These are phyloP conservation scores for Straminergon stramineum DNA, from an alignment of 225 moss, liverwort and hornwort species.

Conservation along the genomic window DNA sequence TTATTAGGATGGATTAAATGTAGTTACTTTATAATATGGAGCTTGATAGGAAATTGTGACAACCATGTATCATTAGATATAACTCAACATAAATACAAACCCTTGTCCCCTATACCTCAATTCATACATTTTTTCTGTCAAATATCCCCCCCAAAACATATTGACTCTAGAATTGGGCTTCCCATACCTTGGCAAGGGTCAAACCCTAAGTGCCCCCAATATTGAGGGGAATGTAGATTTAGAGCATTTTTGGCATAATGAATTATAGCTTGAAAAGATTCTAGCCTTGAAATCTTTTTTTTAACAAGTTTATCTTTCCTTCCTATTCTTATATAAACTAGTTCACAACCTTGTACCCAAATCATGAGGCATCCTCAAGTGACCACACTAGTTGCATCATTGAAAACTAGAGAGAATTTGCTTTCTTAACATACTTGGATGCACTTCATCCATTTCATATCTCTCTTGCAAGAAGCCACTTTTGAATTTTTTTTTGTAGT, in stretches of 20 bases:
- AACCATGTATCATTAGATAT: background rate
- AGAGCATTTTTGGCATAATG: background rate
- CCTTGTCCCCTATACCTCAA: fast-evolving
- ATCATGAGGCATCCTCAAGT: background rate
- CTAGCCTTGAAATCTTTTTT: too few species aligned
- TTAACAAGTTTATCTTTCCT: background rate
- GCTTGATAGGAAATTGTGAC: fast-evolving
- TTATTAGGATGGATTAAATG: background rate
- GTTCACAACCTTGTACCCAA: background rate
- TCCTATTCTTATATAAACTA: background rate
- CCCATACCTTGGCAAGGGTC: fast-evolving
- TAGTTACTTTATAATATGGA: background rate
- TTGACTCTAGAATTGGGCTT: background rate
- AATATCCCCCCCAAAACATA: background rate
- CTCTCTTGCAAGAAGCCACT: fast-evolving
- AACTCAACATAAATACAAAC: fast-evolving
- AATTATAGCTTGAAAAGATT: background rate
- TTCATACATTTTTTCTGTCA: background rate
- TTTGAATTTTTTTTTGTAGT: too few species aligned
- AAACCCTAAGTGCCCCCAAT: fast-evolving
- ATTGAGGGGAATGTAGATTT: fast-evolving
- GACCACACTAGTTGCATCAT: fast-evolving
- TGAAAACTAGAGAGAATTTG: background rate
- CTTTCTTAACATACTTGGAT: fast-evolving
- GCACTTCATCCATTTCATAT: background rate